Base-by-base conservation (phyloP, 2,329 filamentous ascomycete genomes). In the Aspergillus uvarum region DNA sequence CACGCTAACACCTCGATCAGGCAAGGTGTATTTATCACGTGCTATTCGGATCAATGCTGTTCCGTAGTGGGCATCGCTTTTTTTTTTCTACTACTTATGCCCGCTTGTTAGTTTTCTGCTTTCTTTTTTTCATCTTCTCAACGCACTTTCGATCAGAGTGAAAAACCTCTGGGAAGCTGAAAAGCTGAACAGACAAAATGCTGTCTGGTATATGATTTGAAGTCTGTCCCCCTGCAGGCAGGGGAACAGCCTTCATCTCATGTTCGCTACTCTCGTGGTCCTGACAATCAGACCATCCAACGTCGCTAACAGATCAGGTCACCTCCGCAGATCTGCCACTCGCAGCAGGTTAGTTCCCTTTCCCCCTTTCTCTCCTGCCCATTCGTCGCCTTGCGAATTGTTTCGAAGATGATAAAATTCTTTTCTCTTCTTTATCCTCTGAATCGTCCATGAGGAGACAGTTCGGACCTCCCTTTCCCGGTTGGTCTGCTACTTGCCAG, bases 401-500 rank as follows among this genome's bases (percentile, higher is more conserved):
- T 63, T 74, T 70, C 71, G 65, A 82, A 81, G 85, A 88, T 87
- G 86, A 87, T 81, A 87, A 79, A 76, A 67, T 69, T 72, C 77
- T 71, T 69, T 77, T 80, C 79, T 82, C 84, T 87, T 87, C 85
- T 86, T 87, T 83, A 82, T 79, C 79, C 80, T 76, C 85, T 79
- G 85, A 88, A 74, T 87, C 86, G 86, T 81, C 85, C 85, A 80
- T 88, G 86, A 87, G 82, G 84, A 87, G 82, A 82, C 72, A 80
- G 77, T 80, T 75, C 82, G 84, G 85, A 80, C 79, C 77, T 79
- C 81, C 81, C 81, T 76, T 86, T 83, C 82, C 83, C 82, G 81
- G 83, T 82, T 77, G 79, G 81, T 82, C 85, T 86, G 86, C 83
- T 87, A 88, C 85, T 88, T 85, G 86, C 86, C 86, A 88, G 86